Percentiles rank a stretch among this genome's conserved stretches.
Evolutionary conservation across 1,139 yeast genomes (phyloP).

Genomic region (Suzukiozyma palmioleophila): DNA sequence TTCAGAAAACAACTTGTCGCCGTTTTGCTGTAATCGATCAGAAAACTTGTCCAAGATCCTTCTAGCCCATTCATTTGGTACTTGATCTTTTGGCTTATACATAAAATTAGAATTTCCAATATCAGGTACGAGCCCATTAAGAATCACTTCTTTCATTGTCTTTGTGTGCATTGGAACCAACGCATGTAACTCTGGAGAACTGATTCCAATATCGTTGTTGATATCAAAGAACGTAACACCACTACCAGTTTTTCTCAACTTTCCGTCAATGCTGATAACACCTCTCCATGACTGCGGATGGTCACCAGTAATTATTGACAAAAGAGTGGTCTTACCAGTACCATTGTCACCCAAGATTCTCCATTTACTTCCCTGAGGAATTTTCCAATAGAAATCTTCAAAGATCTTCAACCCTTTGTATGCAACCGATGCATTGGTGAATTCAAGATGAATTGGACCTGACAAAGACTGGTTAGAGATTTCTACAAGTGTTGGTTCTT

Average conservation of each 20-base stretch:
- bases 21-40: conserved; percentile 24
- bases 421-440: conserved; percentile 59
- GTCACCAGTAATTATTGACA: conserved; percentile 84
- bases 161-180: conserved; percentile 57
- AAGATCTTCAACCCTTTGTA: conserved; percentile 64
- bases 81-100: conserved; percentile 12
- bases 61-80: conserved; percentile 11
- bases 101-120: conserved; percentile 55
- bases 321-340: conserved; percentile 83
- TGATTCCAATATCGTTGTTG: conserved; percentile 75
- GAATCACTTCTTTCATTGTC: conserved; percentile 53
- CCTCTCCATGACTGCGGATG: conserved; percentile 96
- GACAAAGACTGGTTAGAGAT: conserved; percentile 7
- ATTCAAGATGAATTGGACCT: conserved; percentile 42
- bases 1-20: conserved; percentile 43
- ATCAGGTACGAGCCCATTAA: conserved; percentile 61
- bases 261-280: conserved; percentile 60
- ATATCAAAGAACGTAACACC: conserved; percentile 72
- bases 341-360: conserved; percentile 89
- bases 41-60: conserved; percentile 21
- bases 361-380: conserved; percentile 76
- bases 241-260: conserved; percentile 64
- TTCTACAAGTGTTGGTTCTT: conserved; percentile 3
- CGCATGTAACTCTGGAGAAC: conserved; percentile 90
- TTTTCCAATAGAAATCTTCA: conserved; percentile 58